These are phyloP conservation scores for Cucumis melo DNA, from an alignment of 306 rosid genomes.

Conservation along the genomic window DNA sequence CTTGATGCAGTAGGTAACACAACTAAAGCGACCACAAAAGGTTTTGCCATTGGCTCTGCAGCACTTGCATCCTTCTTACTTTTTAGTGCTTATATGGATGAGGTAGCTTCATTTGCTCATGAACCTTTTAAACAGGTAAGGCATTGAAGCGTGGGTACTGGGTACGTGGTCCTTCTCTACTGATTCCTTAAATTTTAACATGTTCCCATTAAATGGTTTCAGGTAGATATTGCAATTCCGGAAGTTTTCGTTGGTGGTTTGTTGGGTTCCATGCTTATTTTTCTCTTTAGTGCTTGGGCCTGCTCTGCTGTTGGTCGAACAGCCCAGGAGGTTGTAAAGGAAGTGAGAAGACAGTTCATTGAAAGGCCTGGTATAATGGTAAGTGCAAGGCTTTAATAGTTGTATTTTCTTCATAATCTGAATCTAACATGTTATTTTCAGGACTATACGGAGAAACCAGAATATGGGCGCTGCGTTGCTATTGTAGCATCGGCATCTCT, in stretches of 20 bases:
- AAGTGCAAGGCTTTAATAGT: slow-evolving; percentile 18
- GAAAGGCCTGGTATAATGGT: slow-evolving; percentile 99
- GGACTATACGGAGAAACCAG: slow-evolving; percentile 95
- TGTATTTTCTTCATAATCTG: slow-evolving; percentile 1
- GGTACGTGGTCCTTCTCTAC: slow-evolving; percentile 1
- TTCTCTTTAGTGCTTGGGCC: slow-evolving; percentile 91
- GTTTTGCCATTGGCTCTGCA: slow-evolving; percentile 98
- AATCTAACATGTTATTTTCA: slow-evolving; percentile 18
- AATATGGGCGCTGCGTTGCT: slow-evolving; percentile 94
- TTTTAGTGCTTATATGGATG: slow-evolving; percentile 99
- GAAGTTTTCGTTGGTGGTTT: slow-evolving; percentile 89
- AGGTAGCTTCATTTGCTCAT: slow-evolving; percentile 64
- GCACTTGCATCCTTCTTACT: slow-evolving; percentile 97
- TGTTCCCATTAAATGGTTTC: slow-evolving; percentile 16
- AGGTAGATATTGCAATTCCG: slow-evolving; percentile 99
- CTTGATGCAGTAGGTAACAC: slow-evolving; percentile 98
- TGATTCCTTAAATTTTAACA: slow-evolving; percentile 8
- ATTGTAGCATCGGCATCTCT: slow-evolving; percentile 93
- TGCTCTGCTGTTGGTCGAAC: slow-evolving; percentile 97
- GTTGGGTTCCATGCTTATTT: slow-evolving; percentile 97
- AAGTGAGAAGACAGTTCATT: slow-evolving; percentile 95
- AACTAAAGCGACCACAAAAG: slow-evolving; percentile 97
- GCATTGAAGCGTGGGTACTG: slow-evolving; percentile 2
- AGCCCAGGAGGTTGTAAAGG: slow-evolving; percentile 97
- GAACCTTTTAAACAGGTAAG: slow-evolving; percentile 82